These are phyloP conservation scores for Sporodiniella umbellata DNA, from an alignment of 371 early-diverging fungal genomes.

Conservation along the genomic window DNA sequence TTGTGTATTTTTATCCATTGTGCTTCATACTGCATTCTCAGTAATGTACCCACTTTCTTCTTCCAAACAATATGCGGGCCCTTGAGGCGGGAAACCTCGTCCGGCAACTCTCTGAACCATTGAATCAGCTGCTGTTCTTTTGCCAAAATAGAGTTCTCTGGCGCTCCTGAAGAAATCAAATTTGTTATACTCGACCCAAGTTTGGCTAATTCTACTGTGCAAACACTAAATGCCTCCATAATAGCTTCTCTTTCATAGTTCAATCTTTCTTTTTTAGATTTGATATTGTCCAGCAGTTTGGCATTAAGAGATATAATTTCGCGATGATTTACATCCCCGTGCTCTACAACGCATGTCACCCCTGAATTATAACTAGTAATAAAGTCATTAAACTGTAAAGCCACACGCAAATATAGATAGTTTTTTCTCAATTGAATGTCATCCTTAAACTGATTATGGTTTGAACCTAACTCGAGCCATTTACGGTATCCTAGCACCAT, in stretches of 20 bases:
- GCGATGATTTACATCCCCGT: slow-evolving; percentile 37
- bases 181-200: not conserved
- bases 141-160: slow-evolving; percentile 12
- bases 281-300: not conserved
- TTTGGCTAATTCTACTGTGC: not conserved
- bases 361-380: slow-evolving; percentile 27
- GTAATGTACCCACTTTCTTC: slow-evolving; percentile 20
- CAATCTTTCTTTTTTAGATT: not conserved
- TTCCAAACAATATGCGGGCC: slow-evolving; percentile 9
- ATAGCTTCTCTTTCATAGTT: not conserved
- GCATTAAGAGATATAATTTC: slow-evolving; percentile 23
- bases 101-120: slow-evolving; percentile 18
- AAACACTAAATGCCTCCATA: not conserved
- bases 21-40: slow-evolving; percentile 29
- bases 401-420: slow-evolving; percentile 33
- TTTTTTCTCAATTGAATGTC: slow-evolving; percentile 25
- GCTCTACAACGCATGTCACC: slow-evolving; percentile 28
- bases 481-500: slow-evolving; percentile 31
- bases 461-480: not conserved
- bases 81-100: slow-evolving; percentile 9
- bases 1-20: slow-evolving; percentile 34
- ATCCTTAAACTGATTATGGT: not conserved
- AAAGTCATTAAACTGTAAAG: slow-evolving; percentile 40
- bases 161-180: not conserved
- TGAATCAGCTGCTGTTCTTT: slow-evolving; percentile 11